Evolutionary conservation across 1,284 basidiomycete species (phyloP).

Genomic region (Fomitiporia mediterranea): DNA sequence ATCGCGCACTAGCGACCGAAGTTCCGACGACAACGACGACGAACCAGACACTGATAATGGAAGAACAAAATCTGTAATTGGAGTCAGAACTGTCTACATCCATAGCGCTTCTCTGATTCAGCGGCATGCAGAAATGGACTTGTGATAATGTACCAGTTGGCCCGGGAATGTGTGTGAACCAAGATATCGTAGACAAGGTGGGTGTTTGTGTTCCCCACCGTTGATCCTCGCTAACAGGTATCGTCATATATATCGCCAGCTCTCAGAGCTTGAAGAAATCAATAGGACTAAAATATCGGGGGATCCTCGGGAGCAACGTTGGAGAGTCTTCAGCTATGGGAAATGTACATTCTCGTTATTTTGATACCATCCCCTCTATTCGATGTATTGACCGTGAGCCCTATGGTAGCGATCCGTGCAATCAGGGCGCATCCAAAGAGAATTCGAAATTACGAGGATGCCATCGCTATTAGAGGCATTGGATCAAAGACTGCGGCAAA

Average conservation of each 20-base stretch:
- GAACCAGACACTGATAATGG: background rate
- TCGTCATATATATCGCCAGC: slow-evolving; percentile 36
- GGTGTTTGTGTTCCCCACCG: background rate
- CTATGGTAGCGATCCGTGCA: slow-evolving; percentile 46
- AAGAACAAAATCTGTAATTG: background rate
- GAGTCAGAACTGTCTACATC: background rate
- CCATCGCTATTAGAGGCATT: slow-evolving; percentile 57
- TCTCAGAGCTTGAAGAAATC: slow-evolving; percentile 55
- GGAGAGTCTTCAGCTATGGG: slow-evolving; percentile 55
- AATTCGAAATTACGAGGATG: slow-evolving; percentile 61
- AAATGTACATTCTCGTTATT: slow-evolving; percentile 47
- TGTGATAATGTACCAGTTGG: slow-evolving; percentile 47
- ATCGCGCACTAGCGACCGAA: background rate
- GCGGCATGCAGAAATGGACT: slow-evolving; percentile 44
- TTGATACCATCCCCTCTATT: background rate
- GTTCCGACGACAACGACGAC: background rate
- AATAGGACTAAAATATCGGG: slow-evolving; percentile 48
- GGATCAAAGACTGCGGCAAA: slow-evolving; percentile 74
- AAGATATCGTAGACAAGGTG: slow-evolving; percentile 67
- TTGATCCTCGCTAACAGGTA: slow-evolving; percentile 1
- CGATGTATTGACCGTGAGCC: slow-evolving; percentile 1
- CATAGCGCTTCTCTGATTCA: background rate
- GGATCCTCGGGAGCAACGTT: slow-evolving; percentile 50
- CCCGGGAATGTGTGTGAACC: slow-evolving; percentile 43
- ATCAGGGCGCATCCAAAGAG: slow-evolving; percentile 51